Evolutionary conservation across 2,329 filamentous ascomycete species (phyloP).

Genomic region (Stachybotrys chartarum): DNA sequence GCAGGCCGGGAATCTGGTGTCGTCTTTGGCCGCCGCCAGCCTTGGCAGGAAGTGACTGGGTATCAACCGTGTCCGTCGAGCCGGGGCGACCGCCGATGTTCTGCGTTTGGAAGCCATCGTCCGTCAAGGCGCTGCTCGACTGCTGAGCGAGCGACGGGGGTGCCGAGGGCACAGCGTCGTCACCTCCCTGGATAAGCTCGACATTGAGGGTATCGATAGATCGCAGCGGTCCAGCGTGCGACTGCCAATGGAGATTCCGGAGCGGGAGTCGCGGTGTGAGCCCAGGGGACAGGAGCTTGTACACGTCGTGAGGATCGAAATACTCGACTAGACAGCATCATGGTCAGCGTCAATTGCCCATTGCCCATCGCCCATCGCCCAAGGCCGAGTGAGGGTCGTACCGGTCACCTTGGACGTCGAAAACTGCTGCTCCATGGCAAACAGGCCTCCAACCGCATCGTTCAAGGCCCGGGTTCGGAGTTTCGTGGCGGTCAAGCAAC

Average conservation of each 20-base stretch:
- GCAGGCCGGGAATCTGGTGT: slow-evolving; percentile 91
- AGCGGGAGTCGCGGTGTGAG: slow-evolving; percentile 75
- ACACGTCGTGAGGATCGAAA: slow-evolving; percentile 86
- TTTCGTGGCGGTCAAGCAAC: neutral
- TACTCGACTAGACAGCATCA: slow-evolving; percentile 67
- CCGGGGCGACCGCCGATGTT: slow-evolving; percentile 33
- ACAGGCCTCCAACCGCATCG: slow-evolving; percentile 19
- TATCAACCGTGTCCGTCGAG: slow-evolving; percentile 30
- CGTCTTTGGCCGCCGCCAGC: slow-evolving; percentile 46
- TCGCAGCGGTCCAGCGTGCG: slow-evolving; percentile 79
- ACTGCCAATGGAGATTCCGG: slow-evolving; percentile 94
- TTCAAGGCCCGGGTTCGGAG: neutral
- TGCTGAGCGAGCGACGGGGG: slow-evolving; percentile 21
- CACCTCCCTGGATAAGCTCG: slow-evolving; percentile 65
- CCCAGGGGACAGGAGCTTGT: slow-evolving; percentile 71
- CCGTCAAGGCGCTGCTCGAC: slow-evolving; percentile 27
- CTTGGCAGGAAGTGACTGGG: slow-evolving; percentile 21
- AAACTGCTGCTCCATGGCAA: slow-evolving; percentile 56
- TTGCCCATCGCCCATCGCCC: neutral
- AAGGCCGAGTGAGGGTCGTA: slow-evolving; percentile 24
- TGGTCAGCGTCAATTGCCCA: neutral
- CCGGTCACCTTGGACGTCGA: slow-evolving; percentile 74
- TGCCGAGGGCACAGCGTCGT: slow-evolving; percentile 33
- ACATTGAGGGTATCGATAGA: slow-evolving; percentile 92
- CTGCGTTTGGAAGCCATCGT: slow-evolving; percentile 58